Evolutionary conservation across 2,329 filamentous ascomycete genomes (phyloP).

Genomic region (Emergomyces pasteurianus): DNA sequence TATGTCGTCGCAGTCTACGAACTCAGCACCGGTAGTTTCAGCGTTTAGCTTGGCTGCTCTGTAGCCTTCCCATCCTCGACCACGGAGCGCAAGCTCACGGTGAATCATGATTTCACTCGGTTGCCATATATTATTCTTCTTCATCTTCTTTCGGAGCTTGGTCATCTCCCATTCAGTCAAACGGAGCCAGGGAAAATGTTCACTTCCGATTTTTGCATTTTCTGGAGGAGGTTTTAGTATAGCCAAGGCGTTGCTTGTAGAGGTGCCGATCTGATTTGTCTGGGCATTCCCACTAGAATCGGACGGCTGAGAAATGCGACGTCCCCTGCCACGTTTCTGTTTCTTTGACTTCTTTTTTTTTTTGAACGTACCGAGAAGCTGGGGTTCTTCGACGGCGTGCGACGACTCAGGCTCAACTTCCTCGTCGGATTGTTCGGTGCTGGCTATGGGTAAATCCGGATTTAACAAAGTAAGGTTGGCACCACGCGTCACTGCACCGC

Average conservation of each 20-base stretch:
- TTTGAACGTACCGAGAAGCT: neutral
- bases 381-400: constrained; percentile 9
- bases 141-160: constrained; percentile 54
- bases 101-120: constrained; percentile 56
- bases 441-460: constrained; percentile 35
- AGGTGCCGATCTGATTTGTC: constrained; percentile 42
- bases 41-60: constrained; percentile 39
- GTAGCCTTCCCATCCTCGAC: constrained; percentile 42
- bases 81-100: constrained; percentile 48
- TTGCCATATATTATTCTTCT: constrained; percentile 59
- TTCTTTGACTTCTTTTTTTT: constrained; percentile 24
- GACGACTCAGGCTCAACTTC: constrained; percentile 23
- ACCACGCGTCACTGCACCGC: constrained; percentile 24
- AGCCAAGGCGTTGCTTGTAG: constrained; percentile 50
- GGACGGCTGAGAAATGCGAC: constrained; percentile 8
- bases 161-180: constrained; percentile 58
- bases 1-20: constrained; percentile 45
- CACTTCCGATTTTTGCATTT: constrained; percentile 48
- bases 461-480: constrained; percentile 28
- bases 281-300: neutral
- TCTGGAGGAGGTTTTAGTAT: constrained; percentile 47
- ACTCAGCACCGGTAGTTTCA: constrained; percentile 39
- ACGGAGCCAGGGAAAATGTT: constrained; percentile 51
- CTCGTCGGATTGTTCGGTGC: constrained; percentile 35
- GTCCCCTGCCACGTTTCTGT: constrained; percentile 28